These are phyloP conservation scores for Aspergillus sp. DNA, from an alignment of 2,329 filamentous ascomycete species.

Conservation along the genomic window DNA sequence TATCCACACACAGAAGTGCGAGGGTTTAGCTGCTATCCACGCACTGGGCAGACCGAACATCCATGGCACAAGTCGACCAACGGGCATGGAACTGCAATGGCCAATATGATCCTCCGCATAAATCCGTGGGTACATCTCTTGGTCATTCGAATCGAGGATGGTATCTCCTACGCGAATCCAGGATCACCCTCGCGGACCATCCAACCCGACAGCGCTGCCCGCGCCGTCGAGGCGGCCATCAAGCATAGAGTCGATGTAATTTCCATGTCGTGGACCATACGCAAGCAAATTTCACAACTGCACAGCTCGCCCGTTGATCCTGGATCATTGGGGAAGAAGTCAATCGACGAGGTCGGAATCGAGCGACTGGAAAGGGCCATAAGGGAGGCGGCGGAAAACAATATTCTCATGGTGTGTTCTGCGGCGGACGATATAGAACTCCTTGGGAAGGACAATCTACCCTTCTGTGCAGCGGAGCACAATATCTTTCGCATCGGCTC, in stretches of 20 bases:
- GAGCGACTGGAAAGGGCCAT: constrained; percentile 1
- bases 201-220: constrained; percentile 3
- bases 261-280: constrained; percentile 9
- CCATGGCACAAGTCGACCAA: constrained; percentile 4
- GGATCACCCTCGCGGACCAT: constrained; percentile 4
- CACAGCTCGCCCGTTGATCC: background rate
- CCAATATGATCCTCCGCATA: constrained; percentile 10
- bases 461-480: background rate
- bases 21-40: constrained; percentile 3
- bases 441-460: background rate
- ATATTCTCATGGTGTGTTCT: background rate
- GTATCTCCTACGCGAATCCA: constrained; percentile 1
- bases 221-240: constrained; percentile 4
- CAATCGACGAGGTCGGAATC: background rate
- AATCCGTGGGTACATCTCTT: constrained; percentile 1
- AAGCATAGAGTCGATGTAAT: constrained; percentile 2
- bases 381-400: background rate
- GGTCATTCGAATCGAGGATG: constrained; percentile 6
- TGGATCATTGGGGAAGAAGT: background rate
- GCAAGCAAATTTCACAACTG: background rate
- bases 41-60: background rate
- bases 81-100: constrained; percentile 9
- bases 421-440: constrained; percentile 6
- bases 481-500: constrained; percentile 7
- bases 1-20: background rate